Conservation (phyloP, 1,284 basidiomycete species). For the Ceratobasidium sp. region DNA sequence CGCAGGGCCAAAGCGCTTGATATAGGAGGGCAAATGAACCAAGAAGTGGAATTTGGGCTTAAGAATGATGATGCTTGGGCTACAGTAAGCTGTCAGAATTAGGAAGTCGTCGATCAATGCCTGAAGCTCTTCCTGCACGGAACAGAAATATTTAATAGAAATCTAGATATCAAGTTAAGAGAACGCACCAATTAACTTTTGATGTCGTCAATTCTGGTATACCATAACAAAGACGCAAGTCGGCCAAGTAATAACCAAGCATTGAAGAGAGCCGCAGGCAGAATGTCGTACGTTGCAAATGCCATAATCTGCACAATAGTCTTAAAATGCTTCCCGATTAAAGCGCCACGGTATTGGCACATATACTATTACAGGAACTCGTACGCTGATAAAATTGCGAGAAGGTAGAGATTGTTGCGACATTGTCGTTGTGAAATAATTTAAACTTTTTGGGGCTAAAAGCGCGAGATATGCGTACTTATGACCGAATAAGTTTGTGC, state of each 20-base stretch:
- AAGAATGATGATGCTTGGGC: slow-evolving; percentile 50
- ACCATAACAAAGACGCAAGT: slow-evolving; percentile 55
- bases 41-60: slow-evolving; percentile 58
- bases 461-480: no score
- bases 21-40: slow-evolving; percentile 51
- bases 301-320: slow-evolving; percentile 53
- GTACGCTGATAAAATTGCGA: no score
- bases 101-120: slow-evolving; percentile 49
- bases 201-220: slow-evolving; percentile 54
- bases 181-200: slow-evolving; percentile 52
- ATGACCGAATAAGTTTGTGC: no score
- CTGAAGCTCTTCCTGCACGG: slow-evolving; percentile 52
- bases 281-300: slow-evolving; percentile 53
- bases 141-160: not conserved
- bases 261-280: slow-evolving; percentile 45
- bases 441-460: no score
- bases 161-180: not conserved
- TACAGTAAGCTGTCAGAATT: not conserved
- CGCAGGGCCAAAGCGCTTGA: slow-evolving; percentile 54
- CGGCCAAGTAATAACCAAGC: slow-evolving; percentile 54
- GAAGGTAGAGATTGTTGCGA: no score
- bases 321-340: slow-evolving; percentile 60
- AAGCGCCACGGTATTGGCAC: slow-evolving; percentile 56
- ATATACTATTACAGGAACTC: slow-evolving; percentile 52
- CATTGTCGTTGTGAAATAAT: no score